Conservation (phyloP, 768 basidiomycete species). For the Kwoniella mangroviensis region DNA sequence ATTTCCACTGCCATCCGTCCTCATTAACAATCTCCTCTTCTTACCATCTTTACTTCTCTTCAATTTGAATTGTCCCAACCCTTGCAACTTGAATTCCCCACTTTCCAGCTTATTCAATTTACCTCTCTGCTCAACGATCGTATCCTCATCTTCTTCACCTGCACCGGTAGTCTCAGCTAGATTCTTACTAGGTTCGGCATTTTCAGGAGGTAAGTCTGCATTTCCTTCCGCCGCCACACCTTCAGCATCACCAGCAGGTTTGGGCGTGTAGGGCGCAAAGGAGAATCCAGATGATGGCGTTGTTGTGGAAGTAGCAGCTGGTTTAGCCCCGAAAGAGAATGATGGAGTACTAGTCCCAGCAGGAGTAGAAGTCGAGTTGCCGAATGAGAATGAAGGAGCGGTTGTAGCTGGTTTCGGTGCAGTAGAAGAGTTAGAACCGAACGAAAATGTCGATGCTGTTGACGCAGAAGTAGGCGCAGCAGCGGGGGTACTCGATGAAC, state of each 20-base stretch:
- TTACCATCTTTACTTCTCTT: slow-evolving; percentile 35
- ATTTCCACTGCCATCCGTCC: slow-evolving; percentile 42
- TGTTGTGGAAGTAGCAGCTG: slow-evolving; percentile 7
- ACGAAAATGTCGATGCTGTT: slow-evolving; percentile 20
- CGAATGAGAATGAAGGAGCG: slow-evolving; percentile 19
- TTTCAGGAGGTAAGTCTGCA: slow-evolving; percentile 15
- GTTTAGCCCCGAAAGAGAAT: slow-evolving; percentile 35
- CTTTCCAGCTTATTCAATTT: slow-evolving; percentile 35
- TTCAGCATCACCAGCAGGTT: slow-evolving; percentile 18
- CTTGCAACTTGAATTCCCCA: slow-evolving; percentile 30
- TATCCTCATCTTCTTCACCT: slow-evolving; percentile 52
- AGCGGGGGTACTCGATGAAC: slow-evolving; percentile 5
- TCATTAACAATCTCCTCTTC: slow-evolving; percentile 47
- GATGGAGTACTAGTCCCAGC: slow-evolving; percentile 16
- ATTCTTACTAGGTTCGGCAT: slow-evolving; percentile 32
- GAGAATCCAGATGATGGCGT: slow-evolving; percentile 17
- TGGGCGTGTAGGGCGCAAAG: slow-evolving; percentile 15
- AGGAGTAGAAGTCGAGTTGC: slow-evolving; percentile 5
- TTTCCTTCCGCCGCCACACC: slow-evolving; percentile 2
- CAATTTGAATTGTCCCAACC: slow-evolving; percentile 41
- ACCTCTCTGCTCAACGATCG: slow-evolving; percentile 40
- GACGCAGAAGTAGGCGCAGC: neutral
- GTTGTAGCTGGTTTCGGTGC: slow-evolving; percentile 17
- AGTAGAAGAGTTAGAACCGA: slow-evolving; percentile 21
- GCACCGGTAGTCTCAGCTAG: slow-evolving; percentile 42